Conservation (phyloP, 2,329 filamentous ascomycete species). For the Penicillium sp. region DNA sequence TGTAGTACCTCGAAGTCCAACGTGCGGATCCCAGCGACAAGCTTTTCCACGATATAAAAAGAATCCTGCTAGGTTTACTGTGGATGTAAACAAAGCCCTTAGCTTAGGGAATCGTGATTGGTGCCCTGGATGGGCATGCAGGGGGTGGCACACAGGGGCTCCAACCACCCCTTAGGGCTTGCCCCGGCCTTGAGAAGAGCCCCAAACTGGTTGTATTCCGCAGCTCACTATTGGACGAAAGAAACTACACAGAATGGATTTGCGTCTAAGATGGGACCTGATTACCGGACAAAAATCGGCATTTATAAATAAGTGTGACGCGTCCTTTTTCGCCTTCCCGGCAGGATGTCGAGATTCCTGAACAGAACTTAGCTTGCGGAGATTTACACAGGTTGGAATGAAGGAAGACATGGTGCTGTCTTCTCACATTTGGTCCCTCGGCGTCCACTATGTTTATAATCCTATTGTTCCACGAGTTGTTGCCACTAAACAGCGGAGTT, state of each 20-base stretch:
- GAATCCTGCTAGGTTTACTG: not conserved
- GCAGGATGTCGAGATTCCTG: slow-evolving; percentile 14
- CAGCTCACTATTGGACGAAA: not conserved
- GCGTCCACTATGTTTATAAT: not conserved
- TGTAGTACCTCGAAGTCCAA: not conserved
- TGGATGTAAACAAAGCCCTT: slow-evolving; percentile 3
- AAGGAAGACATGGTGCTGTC: not conserved
- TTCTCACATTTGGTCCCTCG: not conserved
- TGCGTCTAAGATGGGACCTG: not conserved
- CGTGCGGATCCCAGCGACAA: not conserved
- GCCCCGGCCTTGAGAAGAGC: not conserved
- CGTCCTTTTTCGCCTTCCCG: not conserved
- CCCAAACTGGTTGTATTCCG: not conserved
- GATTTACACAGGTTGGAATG: slow-evolving; percentile 17
- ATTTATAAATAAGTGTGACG: not conserved
- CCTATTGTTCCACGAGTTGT: not conserved
- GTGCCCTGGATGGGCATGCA: not conserved
- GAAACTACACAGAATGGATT: not conserved
- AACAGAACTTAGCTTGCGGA: slow-evolving; percentile 5
- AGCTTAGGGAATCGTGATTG: not conserved
- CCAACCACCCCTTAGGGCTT: not conserved
- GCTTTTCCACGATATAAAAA: not conserved
- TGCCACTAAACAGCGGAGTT: not conserved
- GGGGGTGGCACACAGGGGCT: slow-evolving; percentile 1
- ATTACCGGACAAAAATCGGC: not conserved